Evolutionary conservation across 768 basidiomycete species (phyloP).

Genomic region (Steccherinum ochraceum): DNA sequence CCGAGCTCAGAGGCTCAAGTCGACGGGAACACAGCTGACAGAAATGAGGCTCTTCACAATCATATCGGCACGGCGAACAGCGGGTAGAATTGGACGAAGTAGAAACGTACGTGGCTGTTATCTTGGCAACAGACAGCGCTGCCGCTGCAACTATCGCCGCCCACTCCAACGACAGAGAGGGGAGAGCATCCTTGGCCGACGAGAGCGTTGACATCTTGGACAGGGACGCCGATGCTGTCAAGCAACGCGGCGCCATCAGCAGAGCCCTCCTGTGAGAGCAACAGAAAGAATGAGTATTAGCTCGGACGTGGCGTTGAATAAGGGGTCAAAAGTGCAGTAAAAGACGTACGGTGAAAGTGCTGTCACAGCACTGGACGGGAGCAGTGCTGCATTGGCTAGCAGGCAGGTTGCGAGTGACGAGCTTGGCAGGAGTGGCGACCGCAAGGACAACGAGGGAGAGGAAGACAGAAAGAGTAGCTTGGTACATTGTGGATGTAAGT

Average conservation of each 20-base stretch:
- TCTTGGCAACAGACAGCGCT: slow-evolving; percentile 17
- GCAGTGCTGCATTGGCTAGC: slow-evolving; percentile 5
- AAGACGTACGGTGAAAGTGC: too few relatives aligned
- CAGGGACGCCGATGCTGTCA: not conserved
- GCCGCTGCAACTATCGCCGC: slow-evolving; percentile 2
- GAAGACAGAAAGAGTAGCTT: not conserved
- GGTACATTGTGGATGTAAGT: not conserved
- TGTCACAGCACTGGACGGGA: slow-evolving; percentile 11
- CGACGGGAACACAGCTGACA: slow-evolving; percentile 15
- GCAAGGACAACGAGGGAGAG: not conserved
- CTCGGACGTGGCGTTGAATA: not conserved
- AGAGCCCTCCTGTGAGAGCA: not conserved
- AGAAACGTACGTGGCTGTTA: slow-evolving; percentile 15
- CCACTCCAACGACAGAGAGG: slow-evolving; percentile 6
- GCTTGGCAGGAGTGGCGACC: not conserved
- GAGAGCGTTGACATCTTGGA: not conserved
- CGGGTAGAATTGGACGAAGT: not conserved
- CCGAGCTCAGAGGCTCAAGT: too few relatives aligned
- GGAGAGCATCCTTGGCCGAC: slow-evolving; percentile 5
- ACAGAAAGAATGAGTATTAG: not conserved
- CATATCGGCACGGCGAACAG: not conserved
- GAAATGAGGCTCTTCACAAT: slow-evolving; percentile 15
- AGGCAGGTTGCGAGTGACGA: not conserved
- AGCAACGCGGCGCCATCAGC: not conserved
- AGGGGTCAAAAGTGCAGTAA: not conserved